Percentiles rank a stretch among this genome's conserved stretches.
Conservation (phyloP, 805 yeast genomes). For the Alloascoidea hylecoeti region DNA sequence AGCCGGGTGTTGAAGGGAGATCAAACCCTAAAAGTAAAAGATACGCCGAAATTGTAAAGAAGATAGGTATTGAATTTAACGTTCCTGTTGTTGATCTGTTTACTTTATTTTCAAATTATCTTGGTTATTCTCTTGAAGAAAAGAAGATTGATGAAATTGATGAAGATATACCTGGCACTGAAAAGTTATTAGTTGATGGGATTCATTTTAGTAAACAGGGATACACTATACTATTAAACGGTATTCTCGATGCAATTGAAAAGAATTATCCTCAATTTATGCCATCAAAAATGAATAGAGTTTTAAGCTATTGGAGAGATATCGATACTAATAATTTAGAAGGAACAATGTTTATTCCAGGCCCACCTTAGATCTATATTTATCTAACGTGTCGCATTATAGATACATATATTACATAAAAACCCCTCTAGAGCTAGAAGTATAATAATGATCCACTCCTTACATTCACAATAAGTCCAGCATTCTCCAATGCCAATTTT, state of each 20-base stretch:
- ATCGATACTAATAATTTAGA: no score
- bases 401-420: no score
- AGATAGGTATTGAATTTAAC: slow-evolving; percentile 27
- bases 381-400: no score
- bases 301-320: no score
- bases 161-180: slow-evolving; percentile 13
- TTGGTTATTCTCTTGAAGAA: slow-evolving; percentile 12
- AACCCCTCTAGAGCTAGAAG: no score
- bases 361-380: no score
- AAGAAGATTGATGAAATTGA: slow-evolving; percentile 28
- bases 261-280: slow-evolving; percentile 30
- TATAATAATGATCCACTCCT: no score
- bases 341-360: no score
- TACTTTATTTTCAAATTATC: slow-evolving; percentile 19
- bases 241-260: slow-evolving; percentile 23
- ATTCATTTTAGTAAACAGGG: slow-evolving; percentile 44
- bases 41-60: slow-evolving; percentile 36
- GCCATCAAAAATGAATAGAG: no score
- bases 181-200: slow-evolving; percentile 31
- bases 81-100: slow-evolving; percentile 50
- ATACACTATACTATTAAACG: slow-evolving; percentile 34
- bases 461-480: no score
- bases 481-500: no score
- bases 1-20: slow-evolving; percentile 27
- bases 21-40: slow-evolving; percentile 25